A percentile compares a stretch with the other conserved stretches of the same genome.
phyloP scores from a whole-genome alignment of 768 basidiomycete genomes.

The Sporobolomyces phaffii region DNA sequence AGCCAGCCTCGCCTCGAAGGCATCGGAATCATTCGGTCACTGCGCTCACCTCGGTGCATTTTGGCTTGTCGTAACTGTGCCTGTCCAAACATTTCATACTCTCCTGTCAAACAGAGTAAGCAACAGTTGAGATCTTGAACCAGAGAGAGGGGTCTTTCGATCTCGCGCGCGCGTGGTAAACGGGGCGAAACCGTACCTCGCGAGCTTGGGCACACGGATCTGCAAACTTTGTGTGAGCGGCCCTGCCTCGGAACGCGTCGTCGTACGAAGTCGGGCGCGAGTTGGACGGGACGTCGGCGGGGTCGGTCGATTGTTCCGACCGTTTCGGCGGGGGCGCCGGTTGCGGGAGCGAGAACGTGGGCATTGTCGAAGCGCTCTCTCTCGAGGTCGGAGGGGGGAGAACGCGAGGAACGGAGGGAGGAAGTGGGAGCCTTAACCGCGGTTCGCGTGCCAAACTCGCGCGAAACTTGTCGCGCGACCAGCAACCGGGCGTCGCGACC shows the following conservation, averaged over 20 bases:
- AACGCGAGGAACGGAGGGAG: too few relatives aligned
- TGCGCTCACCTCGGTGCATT: slow-evolving; percentile 25
- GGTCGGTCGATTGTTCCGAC: background rate
- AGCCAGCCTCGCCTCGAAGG: too few relatives aligned
- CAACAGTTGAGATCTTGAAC: too few relatives aligned
- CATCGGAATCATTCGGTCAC: too few relatives aligned
- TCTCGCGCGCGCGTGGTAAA: too few relatives aligned
- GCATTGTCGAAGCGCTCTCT: slow-evolving; percentile 1
- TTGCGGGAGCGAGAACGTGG: slow-evolving; percentile 11
- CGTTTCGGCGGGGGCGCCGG: background rate
- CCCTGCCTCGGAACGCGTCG: slow-evolving; percentile 16
- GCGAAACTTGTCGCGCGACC: too few relatives aligned
- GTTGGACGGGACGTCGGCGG: background rate
- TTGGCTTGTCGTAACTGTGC: slow-evolving; percentile 28
- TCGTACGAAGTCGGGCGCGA: slow-evolving; percentile 12
- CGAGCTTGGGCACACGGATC: slow-evolving; percentile 24
- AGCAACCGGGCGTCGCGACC: too few relatives aligned
- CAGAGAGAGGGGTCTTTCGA: too few relatives aligned
- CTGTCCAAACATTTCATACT: slow-evolving; percentile 32
- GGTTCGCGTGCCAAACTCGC: too few relatives aligned
- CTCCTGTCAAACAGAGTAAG: slow-evolving; percentile 17
- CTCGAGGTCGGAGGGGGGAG: too few relatives aligned
- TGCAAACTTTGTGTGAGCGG: slow-evolving; percentile 16
- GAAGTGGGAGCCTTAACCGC: too few relatives aligned
- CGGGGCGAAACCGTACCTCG: too few relatives aligned